Evolutionary conservation across 1,284 basidiomycete genomes (phyloP), one percentile per base, ranked within the genome.

Genomic region (Nidula niveotomentosa): DNA sequence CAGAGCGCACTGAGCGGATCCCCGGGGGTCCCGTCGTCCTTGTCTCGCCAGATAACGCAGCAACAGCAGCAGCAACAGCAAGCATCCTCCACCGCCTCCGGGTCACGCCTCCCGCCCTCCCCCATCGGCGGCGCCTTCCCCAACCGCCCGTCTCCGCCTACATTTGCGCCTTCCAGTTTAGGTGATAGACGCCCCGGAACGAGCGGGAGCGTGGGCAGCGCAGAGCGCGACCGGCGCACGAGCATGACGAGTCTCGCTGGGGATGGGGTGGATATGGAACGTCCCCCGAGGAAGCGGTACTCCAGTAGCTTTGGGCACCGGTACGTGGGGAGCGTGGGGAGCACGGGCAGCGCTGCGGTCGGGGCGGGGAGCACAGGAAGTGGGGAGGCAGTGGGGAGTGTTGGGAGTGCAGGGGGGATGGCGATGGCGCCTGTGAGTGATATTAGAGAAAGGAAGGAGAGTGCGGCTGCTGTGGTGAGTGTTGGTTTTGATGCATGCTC

Each of bases 221-320:
- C 52, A 36, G 63, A 66, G 65, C 37, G 52, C 58, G 15, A 57
- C 58, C 33, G 23, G 23, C 15, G 39, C 10, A 15, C n/a, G 45
- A 12, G 45, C 12, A 15, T 12, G 45, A 10, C 6, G 45, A 57
- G 57, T 37, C 41, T 57, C 36, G 50, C 33, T 2, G 49, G 50
- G n/a, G 52, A 39, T 17, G 56, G 23, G 23, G 23, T 23, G 23
- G 45, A n/a, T 56, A 36, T 35, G 49, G 49, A 41, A 54, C 53
- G 23, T 48, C 65, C 67, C 6, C 55, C 65, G n/a, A 68, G 82
- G 41, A 84, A 84, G 62, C 72, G 83, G 6, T 85, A 85, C 66
- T 88, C 86, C 45, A 89, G 86, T 58, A 88, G 83, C 58, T 91
- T 91, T 65, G 82, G 85, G 8, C 83, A 90, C 65, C 77, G 87